Base-by-base conservation (phyloP, 1,284 basidiomycete species). In the Ustilago hordei region DNA sequence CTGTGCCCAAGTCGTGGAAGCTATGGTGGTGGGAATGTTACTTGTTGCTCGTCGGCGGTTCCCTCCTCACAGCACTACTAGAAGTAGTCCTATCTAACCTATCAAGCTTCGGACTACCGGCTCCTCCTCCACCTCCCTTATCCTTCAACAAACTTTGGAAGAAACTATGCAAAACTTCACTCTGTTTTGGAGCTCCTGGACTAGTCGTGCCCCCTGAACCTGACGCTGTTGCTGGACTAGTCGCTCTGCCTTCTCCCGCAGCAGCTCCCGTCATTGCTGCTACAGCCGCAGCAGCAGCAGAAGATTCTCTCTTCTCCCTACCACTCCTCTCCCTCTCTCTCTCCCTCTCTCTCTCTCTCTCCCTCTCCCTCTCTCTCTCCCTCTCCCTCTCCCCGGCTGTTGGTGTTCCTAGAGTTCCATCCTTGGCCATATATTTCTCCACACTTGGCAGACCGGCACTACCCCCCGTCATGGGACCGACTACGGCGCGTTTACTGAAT, bases 111-210 rank as follows among this genome's bases (percentile, higher is more conserved):
- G 73, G 73, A 41, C 60, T 57, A 1, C 64, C 69, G n/a, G 43
- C n/a, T 45, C 43, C 43, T 5, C 60, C 58, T 11, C 63, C 55
- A 4, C 45, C 39, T 0, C 69, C 74, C 19, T 77, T 77, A 34
- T 77, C 75, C 59, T 77, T 77, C 57, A 77, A 64, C 54, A 76
- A 34, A 11, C 69, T 64, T 67, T 84, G 81, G 81, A 84, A 84
- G 64, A 84, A 84, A 55, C 74, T 81, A 52, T 84, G 83, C 36
- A 84, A 68, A 11, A 83, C 83, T 55, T 84, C 83, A 32, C 62
- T 75, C 69, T 84, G 83, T 48, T 78, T 80, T 0, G 78, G 81
- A 39, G 78, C 66, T 32, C 70, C 67, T 8, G 69, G 70, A 13
- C 45, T 48, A 45, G 67, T 67, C 1, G 71, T 59, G 4, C 60